Conservation (phyloP, 805 yeast species). For the Jamesozyma gamospora region DNA sequence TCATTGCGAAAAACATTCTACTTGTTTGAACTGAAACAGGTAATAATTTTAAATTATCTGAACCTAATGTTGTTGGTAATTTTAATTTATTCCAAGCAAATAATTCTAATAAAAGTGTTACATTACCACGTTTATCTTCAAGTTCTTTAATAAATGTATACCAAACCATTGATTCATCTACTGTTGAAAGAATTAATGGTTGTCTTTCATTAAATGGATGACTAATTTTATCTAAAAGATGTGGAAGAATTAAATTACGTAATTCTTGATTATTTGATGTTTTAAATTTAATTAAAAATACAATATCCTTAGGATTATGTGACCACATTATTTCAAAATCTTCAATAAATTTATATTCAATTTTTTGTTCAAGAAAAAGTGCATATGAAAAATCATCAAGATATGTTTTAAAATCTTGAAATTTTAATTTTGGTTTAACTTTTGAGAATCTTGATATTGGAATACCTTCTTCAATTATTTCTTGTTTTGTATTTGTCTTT, state of each 20-base stretch:
- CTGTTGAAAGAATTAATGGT: constrained; percentile 42
- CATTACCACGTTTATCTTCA: constrained; percentile 23
- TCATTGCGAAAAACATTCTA: constrained; percentile 59
- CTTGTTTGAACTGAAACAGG: constrained; percentile 58
- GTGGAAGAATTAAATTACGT: constrained; percentile 40
- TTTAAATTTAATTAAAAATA: constrained; percentile 19
- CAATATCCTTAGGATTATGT: constrained; percentile 33
- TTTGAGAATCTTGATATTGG: constrained; percentile 30
- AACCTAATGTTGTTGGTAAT: constrained; percentile 34
- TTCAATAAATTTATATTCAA: constrained; percentile 36
- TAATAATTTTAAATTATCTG: constrained; percentile 34
- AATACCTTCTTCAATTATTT: constrained; percentile 24
- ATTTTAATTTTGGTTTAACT: constrained; percentile 35
- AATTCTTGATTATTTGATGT: constrained; percentile 30
- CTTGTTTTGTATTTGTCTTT: background rate
- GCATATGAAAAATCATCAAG: constrained; percentile 51
- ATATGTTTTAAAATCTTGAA: constrained; percentile 42
- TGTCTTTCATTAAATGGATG: constrained; percentile 52
- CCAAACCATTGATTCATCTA: constrained; percentile 48
- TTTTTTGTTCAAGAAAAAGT: constrained; percentile 52
- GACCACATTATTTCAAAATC: constrained; percentile 48
- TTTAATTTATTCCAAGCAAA: constrained; percentile 49
- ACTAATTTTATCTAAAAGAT: constrained; percentile 43
- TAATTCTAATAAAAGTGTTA: constrained; percentile 38
- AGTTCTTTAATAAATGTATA: constrained; percentile 45